Evolutionary conservation across 164 flowering plant species (phyloP), one percentile per base, ranked within the genome.

Genomic region (Pachysandra terminalis): DNA sequence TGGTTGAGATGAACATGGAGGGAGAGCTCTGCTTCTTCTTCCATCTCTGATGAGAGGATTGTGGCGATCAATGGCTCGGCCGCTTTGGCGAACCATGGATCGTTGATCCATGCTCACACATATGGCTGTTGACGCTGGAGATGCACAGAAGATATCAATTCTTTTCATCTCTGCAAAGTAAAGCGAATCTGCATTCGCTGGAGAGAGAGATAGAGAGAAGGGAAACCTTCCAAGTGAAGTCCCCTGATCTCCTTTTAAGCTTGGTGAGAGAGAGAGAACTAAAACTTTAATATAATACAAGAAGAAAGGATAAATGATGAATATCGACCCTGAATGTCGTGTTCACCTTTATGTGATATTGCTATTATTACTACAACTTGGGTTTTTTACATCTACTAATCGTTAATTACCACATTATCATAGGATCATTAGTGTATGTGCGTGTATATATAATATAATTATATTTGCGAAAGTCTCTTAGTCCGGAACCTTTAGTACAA

Each of bases 61-160:
- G 59, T 71, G 78, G 41, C 74, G 81, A 28, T 79, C 81, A 16
- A 65, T 54, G 24, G 75, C 68, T 68, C 21, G 48, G 21, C 56
- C 21, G 56, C 56, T n/a, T 6, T 61, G 77, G 32, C 79, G 81
- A 73, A 76, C 73, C 74, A 78, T 75, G 70, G 81, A 63, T 14
- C 75, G 78, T 5, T 67, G 81, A 53, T 78, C 83, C 62, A 66
- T 64, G 77, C 82, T 77, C 0, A 86, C 76, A 63, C 83, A 81
- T 59, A 86, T 77, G 40, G 90, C 88, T 22, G 88, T 84, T 62
- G 90, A 84, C 35, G 87, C 81, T 27, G 81, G 86, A 27, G 90
- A 81, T 26, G 84, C 75, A 63, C 90, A 86, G 57, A 84, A 82
- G 21, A 84, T 40, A 37, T 86, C 86, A 72, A 82, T 71, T 73